Evolutionary conservation across 305 asterid genomes (phyloP), one percentile per base, ranked within the genome.

Genomic region (Nicotiana rustica): DNA sequence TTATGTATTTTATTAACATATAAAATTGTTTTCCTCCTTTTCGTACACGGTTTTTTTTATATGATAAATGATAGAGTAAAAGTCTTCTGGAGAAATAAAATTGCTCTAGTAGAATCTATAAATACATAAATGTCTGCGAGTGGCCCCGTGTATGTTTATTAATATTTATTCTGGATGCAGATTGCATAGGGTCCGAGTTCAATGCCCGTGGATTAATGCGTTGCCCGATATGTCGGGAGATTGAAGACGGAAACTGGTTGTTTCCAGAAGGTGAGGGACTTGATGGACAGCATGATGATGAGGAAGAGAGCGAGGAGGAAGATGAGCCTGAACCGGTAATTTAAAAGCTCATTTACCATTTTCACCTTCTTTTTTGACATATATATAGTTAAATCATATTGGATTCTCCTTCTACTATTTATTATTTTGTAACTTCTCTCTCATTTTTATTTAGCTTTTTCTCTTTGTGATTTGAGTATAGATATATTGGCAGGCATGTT

Each of bases 171-270:
- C 9, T 38, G 56, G 14, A 49, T 76, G 13, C 68, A 71, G 80
- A 82, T 61, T 84, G 84, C 67, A 80, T 84, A 6, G 87, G 84
- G 3, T 62, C 66, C 0, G 79, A 36, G 10, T 84, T 84, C 12
- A 84, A 84, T n/a, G 3, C 9, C 1, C 76, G 29, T 47, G 84
- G 80, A 5, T 5, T 44, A 31, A 84, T 81, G 88, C 79, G 36
- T 47, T 85, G 82, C 55, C 85, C 85, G 0, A 85, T 70, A 2
- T 82, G 85, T 31, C 10, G 85, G 14, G 33, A 62, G n/a, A 64
- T 44, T 21, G 85, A 85, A 41, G 4, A 59, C 0, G 82, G 84
- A 35, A 31, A 55, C 8, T 85, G 85, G 85, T 18, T 61, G 59
- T 85, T 13, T 69, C 64, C 64, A 17, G 15, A 56, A 3, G 55